These are phyloP conservation scores for Solanum sejunctum DNA, from an alignment of 257 asterid genomes.

Conservation along the genomic window DNA sequence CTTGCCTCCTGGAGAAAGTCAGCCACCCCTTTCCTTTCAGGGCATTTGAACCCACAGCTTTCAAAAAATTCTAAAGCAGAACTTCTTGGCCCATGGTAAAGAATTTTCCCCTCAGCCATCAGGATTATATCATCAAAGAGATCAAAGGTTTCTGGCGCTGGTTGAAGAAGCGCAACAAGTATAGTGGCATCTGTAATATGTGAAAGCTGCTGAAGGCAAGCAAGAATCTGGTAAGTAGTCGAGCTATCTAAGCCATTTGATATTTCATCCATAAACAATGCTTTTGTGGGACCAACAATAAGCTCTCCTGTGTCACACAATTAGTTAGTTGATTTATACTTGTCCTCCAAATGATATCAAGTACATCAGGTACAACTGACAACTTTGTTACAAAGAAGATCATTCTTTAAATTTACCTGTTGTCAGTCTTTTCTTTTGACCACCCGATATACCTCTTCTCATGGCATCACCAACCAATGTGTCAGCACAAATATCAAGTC, in stretches of 20 bases:
- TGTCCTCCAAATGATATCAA: not conserved
- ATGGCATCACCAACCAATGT: constrained; percentile 36
- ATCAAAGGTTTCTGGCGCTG: constrained; percentile 47
- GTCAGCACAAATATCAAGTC: constrained; percentile 46
- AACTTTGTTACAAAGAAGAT: not conserved
- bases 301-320: constrained; percentile 29
- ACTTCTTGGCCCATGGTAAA: constrained; percentile 32
- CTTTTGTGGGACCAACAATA: constrained; percentile 46
- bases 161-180: constrained; percentile 49
- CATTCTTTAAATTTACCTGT: constrained; percentile 16
- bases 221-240: constrained; percentile 35
- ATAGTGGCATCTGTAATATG: constrained; percentile 40
- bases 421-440: constrained; percentile 52
- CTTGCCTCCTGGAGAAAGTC: constrained; percentile 49
- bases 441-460: constrained; percentile 52
- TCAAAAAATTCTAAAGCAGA: constrained; percentile 20
- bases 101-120: constrained; percentile 37
- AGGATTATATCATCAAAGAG: constrained; percentile 38
- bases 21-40: constrained; percentile 44
- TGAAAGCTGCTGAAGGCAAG: constrained; percentile 35
- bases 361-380: not conserved
- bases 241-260: constrained; percentile 48
- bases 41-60: constrained; percentile 37
- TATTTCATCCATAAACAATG: constrained; percentile 46
- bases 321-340: not conserved